These are phyloP conservation scores for Cystofilobasidium bisporidii DNA, from an alignment of 768 basidiomycete genomes.

Conservation along the genomic window DNA sequence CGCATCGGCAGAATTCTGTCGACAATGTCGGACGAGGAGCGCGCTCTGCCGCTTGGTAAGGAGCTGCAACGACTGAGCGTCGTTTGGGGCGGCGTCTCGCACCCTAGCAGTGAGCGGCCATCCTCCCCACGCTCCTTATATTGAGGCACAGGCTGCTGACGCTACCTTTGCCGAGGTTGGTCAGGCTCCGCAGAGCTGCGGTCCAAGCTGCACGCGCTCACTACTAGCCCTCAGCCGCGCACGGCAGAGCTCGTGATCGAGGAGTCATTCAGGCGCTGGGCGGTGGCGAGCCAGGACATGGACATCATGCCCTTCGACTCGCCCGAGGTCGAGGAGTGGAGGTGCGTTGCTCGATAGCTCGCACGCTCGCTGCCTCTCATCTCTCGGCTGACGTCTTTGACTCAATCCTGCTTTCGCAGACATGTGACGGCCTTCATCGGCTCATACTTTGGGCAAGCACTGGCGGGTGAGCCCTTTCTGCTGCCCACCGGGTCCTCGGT, in stretches of 20 bases:
- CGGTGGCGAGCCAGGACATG: neutral
- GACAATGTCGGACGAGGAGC: neutral
- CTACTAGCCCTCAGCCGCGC: neutral
- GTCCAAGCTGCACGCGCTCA: too few species aligned
- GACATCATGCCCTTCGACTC: constrained; percentile 4
- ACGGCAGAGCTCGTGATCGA: neutral
- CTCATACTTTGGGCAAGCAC: neutral
- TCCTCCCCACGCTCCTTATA: too few species aligned
- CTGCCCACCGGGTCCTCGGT: neutral
- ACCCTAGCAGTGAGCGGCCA: too few species aligned
- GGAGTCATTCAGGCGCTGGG: neutral
- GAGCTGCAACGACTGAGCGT: neutral
- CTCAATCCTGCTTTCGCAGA: neutral
- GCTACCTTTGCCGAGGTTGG: too few species aligned
- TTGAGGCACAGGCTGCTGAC: too few species aligned
- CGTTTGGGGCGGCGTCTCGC: neutral
- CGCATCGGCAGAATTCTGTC: neutral
- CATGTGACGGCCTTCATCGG: neutral
- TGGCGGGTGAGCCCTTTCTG: neutral
- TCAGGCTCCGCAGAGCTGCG: too few species aligned
- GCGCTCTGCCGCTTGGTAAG: neutral
- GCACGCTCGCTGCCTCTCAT: too few species aligned
- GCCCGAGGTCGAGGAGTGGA: neutral
- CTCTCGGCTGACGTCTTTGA: neutral
- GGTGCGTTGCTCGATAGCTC: too few species aligned